Conservation (phyloP, 2,329 filamentous ascomycete genomes). For the Pseudopithomyces chartarum region DNA sequence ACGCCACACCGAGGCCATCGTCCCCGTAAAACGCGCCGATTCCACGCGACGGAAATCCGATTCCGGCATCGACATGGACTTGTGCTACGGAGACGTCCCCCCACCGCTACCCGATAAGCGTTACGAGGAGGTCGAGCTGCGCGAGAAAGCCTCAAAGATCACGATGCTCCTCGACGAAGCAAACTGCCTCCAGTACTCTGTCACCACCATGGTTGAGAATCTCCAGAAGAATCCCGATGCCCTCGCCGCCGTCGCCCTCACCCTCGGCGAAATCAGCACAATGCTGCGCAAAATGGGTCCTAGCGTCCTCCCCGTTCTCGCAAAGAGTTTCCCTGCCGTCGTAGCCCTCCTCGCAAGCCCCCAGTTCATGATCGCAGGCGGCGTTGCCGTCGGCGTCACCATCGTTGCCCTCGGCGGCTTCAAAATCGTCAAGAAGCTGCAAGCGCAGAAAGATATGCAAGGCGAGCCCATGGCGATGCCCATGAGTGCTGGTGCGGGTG, state of each 20-base stretch:
- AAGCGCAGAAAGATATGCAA: slow-evolving; percentile 49
- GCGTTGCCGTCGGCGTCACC: slow-evolving; percentile 88
- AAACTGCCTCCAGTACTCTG: slow-evolving; percentile 85
- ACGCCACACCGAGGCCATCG: slow-evolving; percentile 48
- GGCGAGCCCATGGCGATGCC: slow-evolving; percentile 13
- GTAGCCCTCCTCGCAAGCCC: slow-evolving; percentile 86
- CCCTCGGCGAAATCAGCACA: slow-evolving; percentile 86
- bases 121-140: slow-evolving; percentile 63
- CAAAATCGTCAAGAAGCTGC: slow-evolving; percentile 93
- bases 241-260: slow-evolving; percentile 90
- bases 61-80: slow-evolving; percentile 78
- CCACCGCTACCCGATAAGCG: slow-evolving; percentile 64
- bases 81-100: slow-evolving; percentile 86
- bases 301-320: slow-evolving; percentile 74
- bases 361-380: slow-evolving; percentile 91
- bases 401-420: slow-evolving; percentile 95
- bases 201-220: slow-evolving; percentile 79
- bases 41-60: slow-evolving; percentile 44
- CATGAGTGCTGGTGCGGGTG: neutral
- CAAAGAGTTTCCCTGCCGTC: slow-evolving; percentile 80
- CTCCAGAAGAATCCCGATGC: slow-evolving; percentile 84
- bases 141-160: slow-evolving; percentile 73
- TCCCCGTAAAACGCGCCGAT: slow-evolving; percentile 18
- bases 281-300: slow-evolving; percentile 84
- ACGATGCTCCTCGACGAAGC: slow-evolving; percentile 83